Percentiles rank a stretch among this genome's conserved stretches.
phyloP scores from a whole-genome alignment of 305 asterid species.

The Solanum hybrid region DNA sequence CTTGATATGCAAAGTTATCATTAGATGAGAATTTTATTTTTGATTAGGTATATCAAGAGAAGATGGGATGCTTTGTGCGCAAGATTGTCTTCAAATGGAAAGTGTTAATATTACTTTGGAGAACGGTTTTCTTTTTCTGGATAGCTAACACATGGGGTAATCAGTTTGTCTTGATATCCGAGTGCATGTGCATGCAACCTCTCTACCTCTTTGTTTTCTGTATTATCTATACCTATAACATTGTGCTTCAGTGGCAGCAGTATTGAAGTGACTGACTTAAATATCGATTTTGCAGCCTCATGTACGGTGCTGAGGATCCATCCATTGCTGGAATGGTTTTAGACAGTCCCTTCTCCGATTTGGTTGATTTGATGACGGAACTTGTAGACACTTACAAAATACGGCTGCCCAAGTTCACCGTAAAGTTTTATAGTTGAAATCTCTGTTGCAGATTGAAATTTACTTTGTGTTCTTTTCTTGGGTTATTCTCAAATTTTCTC shows the following conservation, averaged over 20 bases:
- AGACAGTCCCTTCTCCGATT: constrained; percentile 92
- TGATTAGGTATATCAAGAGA: not conserved
- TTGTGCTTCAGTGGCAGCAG: not conserved
- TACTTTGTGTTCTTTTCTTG: not conserved
- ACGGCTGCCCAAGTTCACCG: constrained; percentile 89
- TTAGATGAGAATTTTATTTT: not conserved
- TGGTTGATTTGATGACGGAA: constrained; percentile 95
- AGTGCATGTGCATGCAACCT: not conserved
- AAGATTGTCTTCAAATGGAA: not conserved
- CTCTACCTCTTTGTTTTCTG: not conserved
- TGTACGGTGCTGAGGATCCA: constrained; percentile 97
- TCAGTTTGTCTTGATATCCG: not conserved
- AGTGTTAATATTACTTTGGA: not conserved
- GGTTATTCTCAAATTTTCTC: constrained; percentile 2
- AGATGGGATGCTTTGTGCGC: not conserved
- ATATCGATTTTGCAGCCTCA: constrained; percentile 40
- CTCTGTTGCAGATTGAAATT: not conserved
- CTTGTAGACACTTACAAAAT: constrained; percentile 86
- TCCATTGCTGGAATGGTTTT: constrained; percentile 95
- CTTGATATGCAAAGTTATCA: not conserved
- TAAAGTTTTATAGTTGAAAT: constrained; percentile 19
- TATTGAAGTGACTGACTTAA: not conserved
- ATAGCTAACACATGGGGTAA: not conserved
- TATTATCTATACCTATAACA: not conserved
- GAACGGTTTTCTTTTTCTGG: not conserved